Evolutionary conservation across 495 filamentous ascomycete genomes (phyloP), one percentile per base, ranked within the genome.

Genomic region (Haplographium delicatum): DNA sequence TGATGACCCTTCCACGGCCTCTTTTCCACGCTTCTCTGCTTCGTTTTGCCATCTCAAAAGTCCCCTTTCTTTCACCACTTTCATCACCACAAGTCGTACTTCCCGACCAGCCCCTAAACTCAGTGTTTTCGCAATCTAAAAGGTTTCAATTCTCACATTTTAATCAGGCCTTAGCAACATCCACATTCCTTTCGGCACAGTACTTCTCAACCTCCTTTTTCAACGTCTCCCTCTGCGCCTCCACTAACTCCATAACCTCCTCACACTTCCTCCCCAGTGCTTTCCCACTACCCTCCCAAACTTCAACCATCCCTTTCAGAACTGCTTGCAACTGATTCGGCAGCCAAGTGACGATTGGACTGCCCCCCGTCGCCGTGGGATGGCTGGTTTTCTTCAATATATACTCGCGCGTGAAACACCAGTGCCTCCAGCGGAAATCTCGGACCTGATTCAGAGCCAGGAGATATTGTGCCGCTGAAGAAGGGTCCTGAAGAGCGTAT

Each of bases 371-470:
- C 4, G 90, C 90, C 23, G 86, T 91, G 0, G 90, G 89, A 59
- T 96, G 87, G 0, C 69, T 72, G 0, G 86, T 93, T 50, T 82
- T 76, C 60, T 87, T 88, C 47, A 96, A 77, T 51, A 96, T 95
- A 56, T 96, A 96, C 73, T 96, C 90, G 18, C 88, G 72, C n/a
- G 89, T 89, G 58, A 96, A 95, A 53, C 89, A 82, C 90, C 90
- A 96, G 60, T 95, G 90, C 3, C 90, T 75, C 90, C 90, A 96
- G 51, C 90, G 72, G 70, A 95, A 96, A 59, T 90, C 88, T 44
- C 90, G 81, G 9, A 96, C 86, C 64, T 95, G 84, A 63, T 96
- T 82, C 18, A 95, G 65, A 0, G 80, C 73, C 56, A 75, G 72
- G 4, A 95, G 72, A 67, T 90, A 93, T 2, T 89, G 71, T 5